phyloP scores from a whole-genome alignment of 108 stramenopile species.

The Fistulifera pelliculosa region DNA sequence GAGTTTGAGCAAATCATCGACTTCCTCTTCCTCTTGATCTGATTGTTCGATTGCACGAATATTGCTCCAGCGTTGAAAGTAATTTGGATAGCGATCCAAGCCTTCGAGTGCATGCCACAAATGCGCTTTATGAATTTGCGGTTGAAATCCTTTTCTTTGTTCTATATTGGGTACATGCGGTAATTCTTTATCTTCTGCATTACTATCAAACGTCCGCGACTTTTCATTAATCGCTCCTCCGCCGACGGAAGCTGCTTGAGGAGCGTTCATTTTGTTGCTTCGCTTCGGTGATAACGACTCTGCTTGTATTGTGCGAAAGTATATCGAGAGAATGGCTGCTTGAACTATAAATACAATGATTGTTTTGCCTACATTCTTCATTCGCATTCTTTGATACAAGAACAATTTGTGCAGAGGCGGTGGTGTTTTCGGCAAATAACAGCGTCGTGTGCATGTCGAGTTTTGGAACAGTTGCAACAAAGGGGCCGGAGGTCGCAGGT shows the following conservation, averaged over 20 bases:
- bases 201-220: conserved; percentile 16
- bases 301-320: no score
- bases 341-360: no score
- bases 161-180: not conserved
- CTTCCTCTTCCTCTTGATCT: not conserved
- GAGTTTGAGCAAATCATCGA: not conserved
- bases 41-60: conserved; percentile 30
- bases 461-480: no score
- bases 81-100: conserved; percentile 76
- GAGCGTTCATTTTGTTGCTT: not conserved
- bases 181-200: not conserved
- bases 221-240: conserved; percentile 84
- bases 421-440: no score
- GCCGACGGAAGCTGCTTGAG: conserved; percentile 12
- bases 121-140: conserved; percentile 18
- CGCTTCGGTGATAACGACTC: not conserved
- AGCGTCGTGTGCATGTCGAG: no score
- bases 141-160: not conserved
- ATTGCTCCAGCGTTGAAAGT: conserved; percentile 50
- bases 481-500: no score
- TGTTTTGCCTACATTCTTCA: no score
- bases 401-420: no score
- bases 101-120: conserved; percentile 72
- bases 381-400: no score
- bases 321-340: no score